Evolutionary conservation across 257 asterid species (phyloP).

Genomic region (Solanum bulbocastanum): DNA sequence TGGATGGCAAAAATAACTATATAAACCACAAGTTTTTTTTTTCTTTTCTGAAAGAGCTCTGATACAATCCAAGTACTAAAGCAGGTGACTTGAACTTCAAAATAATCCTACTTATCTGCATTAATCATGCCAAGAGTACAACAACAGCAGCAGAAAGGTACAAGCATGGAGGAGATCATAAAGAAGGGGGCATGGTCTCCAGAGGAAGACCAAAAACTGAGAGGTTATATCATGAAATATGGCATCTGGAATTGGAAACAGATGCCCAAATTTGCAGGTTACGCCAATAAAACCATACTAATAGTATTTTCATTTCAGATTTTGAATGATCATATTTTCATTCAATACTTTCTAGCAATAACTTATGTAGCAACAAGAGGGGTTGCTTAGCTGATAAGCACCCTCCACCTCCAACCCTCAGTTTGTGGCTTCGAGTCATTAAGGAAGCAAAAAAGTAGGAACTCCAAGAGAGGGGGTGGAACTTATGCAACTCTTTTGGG

Average conservation of each 20-base stretch:
- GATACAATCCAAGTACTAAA: background rate
- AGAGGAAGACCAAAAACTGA: constrained; percentile 16
- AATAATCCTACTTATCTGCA: background rate
- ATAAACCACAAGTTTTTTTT: background rate
- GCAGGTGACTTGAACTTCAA: background rate
- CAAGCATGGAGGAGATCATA: background rate
- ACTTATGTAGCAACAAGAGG: background rate
- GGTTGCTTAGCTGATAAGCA: background rate
- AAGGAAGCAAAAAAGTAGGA: background rate
- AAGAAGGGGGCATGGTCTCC: constrained; percentile 17
- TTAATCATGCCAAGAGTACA: background rate
- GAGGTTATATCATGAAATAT: constrained; percentile 8
- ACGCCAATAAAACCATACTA: background rate
- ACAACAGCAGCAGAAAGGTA: background rate
- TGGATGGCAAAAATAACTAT: background rate
- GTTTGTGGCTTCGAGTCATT: background rate
- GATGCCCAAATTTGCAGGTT: constrained; percentile 22
- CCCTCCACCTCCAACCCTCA: background rate
- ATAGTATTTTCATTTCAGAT: background rate
- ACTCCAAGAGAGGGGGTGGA: background rate
- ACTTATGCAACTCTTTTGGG: background rate
- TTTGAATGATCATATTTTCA: background rate
- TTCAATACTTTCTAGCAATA: background rate
- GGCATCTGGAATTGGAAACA: constrained; percentile 27
- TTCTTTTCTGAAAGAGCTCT: background rate